Percentiles rank a stretch among this genome's conserved stretches.
Evolutionary conservation across 495 filamentous ascomycete species (phyloP).

Genomic region (Chaetomidium leptoderma): DNA sequence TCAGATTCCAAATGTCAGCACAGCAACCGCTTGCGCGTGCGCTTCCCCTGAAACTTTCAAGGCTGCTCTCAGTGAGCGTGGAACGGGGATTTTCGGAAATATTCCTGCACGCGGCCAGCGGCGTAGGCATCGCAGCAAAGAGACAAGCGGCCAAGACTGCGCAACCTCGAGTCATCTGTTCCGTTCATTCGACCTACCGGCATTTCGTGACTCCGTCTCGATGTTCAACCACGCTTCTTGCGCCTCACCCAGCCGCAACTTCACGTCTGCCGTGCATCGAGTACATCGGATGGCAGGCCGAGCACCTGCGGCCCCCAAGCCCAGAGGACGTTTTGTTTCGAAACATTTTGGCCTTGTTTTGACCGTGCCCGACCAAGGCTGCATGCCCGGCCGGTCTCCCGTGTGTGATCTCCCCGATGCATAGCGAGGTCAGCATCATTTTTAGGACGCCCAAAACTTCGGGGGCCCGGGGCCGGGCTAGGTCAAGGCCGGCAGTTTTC

Average conservation of each 20-base stretch:
- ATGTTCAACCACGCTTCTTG: not conserved
- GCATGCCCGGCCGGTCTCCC: constrained; percentile 6
- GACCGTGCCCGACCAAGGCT: constrained; percentile 13
- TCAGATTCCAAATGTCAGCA: not conserved
- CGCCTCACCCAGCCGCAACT: constrained; percentile 7
- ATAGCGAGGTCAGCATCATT: not conserved
- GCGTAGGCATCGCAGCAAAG: not conserved
- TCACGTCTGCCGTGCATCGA: not conserved
- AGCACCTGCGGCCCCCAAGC: not conserved
- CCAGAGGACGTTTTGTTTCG: constrained; percentile 17
- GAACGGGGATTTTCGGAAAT: not conserved
- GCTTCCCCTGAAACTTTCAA: not conserved
- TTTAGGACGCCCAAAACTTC: not conserved
- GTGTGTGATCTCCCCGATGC: constrained; percentile 11
- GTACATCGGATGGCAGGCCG: constrained; percentile 1
- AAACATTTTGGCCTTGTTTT: constrained; percentile 22
- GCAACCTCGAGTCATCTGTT: not conserved
- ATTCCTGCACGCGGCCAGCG: not conserved
- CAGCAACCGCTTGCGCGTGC: not conserved
- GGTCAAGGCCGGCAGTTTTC: not conserved
- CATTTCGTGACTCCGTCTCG: not conserved
- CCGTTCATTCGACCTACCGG: not conserved
- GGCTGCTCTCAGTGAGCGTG: not conserved
- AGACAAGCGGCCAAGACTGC: not conserved
- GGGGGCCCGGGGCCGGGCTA: not conserved